Evolutionary conservation across 1,139 yeast genomes (phyloP), one percentile per base, ranked within the genome.

Genomic region (Taphrina wiesneri): DNA sequence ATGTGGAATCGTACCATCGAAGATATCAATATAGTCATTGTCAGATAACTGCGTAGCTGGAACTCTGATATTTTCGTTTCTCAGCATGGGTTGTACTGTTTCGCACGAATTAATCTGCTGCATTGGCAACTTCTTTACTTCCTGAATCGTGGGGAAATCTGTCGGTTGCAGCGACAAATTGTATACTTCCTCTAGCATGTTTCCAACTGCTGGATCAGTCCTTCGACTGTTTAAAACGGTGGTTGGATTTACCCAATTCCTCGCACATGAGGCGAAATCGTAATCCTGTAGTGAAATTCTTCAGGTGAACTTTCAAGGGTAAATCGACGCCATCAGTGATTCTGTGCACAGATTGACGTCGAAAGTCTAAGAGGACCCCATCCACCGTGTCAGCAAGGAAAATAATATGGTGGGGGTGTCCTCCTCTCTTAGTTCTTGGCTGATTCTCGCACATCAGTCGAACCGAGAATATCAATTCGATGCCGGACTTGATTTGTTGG

Each of bases 321-420:
- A 60, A 23, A 11, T 21, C 36, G 7, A 21, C 28, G 5, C 49
- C 47, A 21, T 47, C 49, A 7, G 19, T 26, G 13, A 60, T 49
- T 21, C 45, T 49, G 13, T 21, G 25, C 21, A 60, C 34, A 2
- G 64, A 26, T 21, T 51, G 63, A n/a, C 66, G 51, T 1, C 66
- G 62, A 51, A 63, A 63, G 46, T 63, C 66, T 15, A 63, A 62
- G 9, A 63, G 49, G 2, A 28, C 15, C 21, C 66, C 66, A 11
- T 32, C 49, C 13, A 32, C 9, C 2, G 66, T 63, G 17, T 36
- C 53, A 6, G 45, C 63, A 15, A 56, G 41, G 39, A 63, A 47
- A 25, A 30, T 53, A n/a, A 53, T 51, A 25, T 34, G 51, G n/a
- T 39, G 56, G 19, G 41, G 34, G 7, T 49, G 54, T 4, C 53